A percentile compares a stretch with the other conserved stretches of the same genome.
Evolutionary conservation across 148 eudicot genomes (phyloP).

Genomic region (Selenicereus undatus): DNA sequence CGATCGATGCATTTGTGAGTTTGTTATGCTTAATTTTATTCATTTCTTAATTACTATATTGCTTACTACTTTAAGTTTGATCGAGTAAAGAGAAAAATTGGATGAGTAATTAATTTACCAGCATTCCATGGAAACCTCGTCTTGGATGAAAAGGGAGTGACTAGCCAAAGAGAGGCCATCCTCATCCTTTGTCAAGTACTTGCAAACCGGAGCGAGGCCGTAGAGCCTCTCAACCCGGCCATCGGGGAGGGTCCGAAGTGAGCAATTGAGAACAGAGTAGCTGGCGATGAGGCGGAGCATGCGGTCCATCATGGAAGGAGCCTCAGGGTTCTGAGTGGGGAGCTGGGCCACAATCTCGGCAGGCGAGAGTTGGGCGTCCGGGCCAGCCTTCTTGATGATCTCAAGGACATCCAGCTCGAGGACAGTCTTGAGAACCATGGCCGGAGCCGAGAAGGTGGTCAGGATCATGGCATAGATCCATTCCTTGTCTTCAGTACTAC

Average conservation of each 20-base stretch:
- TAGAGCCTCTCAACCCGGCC: conserved; percentile 65
- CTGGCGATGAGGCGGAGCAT: conserved; percentile 71
- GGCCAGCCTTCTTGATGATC: conserved; percentile 58
- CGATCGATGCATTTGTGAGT: too few relatives aligned
- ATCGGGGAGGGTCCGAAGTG: conserved; percentile 28
- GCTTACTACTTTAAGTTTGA: too few relatives aligned
- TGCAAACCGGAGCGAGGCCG: conserved; percentile 66
- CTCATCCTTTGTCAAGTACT: conserved; percentile 61
- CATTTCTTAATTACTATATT: too few relatives aligned
- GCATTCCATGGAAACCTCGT: conserved; percentile 83
- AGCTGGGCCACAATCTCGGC: conserved; percentile 56
- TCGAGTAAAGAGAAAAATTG: neutral
- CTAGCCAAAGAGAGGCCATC: conserved; percentile 67
- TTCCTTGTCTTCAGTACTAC: conserved; percentile 42
- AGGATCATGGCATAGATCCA: conserved; percentile 69
- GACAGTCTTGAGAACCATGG: conserved; percentile 78
- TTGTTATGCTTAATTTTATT: too few relatives aligned
- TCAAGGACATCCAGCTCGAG: conserved; percentile 87
- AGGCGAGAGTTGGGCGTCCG: conserved; percentile 54
- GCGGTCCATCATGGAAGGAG: conserved; percentile 71
- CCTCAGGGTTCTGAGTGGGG: conserved; percentile 59
- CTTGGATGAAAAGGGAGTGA: conserved; percentile 75
- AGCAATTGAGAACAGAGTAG: conserved; percentile 50
- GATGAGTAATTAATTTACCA: conserved; percentile 37
- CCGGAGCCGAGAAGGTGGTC: conserved; percentile 69